Evolutionary conservation across 2,329 filamentous ascomycete species (phyloP), one percentile per base, ranked within the genome.

Genomic region (Aspergillus sp.): DNA sequence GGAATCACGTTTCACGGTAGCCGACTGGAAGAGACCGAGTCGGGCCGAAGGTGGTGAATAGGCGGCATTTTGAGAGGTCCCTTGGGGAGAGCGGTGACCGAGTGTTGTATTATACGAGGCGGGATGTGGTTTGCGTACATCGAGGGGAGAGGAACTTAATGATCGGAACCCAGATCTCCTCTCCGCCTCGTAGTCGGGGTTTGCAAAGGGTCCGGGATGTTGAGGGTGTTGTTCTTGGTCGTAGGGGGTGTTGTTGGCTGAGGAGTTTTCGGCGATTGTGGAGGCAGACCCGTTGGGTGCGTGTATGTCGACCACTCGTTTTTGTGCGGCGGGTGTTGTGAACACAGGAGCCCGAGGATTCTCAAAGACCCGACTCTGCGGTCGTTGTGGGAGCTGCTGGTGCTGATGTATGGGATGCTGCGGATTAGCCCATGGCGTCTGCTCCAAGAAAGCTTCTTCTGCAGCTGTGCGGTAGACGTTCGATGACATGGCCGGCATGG

Each of bases 341-440:
- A 74, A 77, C 38, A 74, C 70, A 51, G 71, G 71, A 15, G 72
- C 67, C 23, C 75, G 71, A 5, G 73, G 70, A 32, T 73, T 66
- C 58, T 76, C 77, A 23, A 73, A 73, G 8, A 72, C 62, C 55
- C 68, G 70, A 25, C 60, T 65, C 50, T 72, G 74, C 3, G 71
- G 70, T 42, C 76, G 68, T 57, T 72, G 69, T 25, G 72, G 76
- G 42, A 79, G 76, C 44, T 78, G 74, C 56, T 79, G 73, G 63
- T 79, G 73, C 62, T 85, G 83, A 71, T 91, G 88, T 8, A 87
- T 84, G 6, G 89, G 88, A 71, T 92, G 89, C 66, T 94, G 91
- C 17, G 92, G 91, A 72, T 96, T 96, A 38, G 92, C 92, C 93
- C 93, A 97, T 1, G 92, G 90, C 5, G 91, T 96, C 67, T 94